phyloP scores from a whole-genome alignment of 371 early-diverging fungal species.

The Saksenaea vasiformis region DNA sequence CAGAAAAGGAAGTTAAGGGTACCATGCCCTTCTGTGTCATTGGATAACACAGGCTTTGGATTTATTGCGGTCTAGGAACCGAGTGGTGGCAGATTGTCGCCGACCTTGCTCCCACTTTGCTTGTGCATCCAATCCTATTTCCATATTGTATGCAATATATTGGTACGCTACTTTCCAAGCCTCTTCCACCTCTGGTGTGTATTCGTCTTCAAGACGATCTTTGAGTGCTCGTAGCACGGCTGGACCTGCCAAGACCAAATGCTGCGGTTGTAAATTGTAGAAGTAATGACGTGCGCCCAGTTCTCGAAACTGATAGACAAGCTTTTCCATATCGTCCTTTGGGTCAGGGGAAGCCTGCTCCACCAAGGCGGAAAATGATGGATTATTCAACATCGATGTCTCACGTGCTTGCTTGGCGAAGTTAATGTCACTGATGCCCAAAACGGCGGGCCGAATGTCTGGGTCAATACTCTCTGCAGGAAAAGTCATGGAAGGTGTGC shows the following conservation, averaged over 20 bases:
- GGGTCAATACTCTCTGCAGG: background rate
- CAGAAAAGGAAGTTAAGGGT: too few species aligned
- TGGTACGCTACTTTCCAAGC: constrained; percentile 20
- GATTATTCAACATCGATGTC: background rate
- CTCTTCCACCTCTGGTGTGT: constrained; percentile 21
- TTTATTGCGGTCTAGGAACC: background rate
- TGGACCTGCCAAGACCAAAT: constrained; percentile 8
- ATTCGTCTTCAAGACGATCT: constrained; percentile 17
- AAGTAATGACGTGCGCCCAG: constrained; percentile 22
- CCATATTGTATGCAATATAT: constrained; percentile 19
- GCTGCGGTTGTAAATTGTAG: constrained; percentile 12
- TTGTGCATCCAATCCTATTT: constrained; percentile 19
- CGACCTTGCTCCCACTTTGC: constrained; percentile 10
- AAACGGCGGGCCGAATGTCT: background rate
- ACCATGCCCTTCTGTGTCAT: background rate
- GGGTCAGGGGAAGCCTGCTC: background rate
- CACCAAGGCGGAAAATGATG: background rate
- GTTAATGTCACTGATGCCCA: background rate
- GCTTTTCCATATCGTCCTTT: background rate
- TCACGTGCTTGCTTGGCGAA: background rate
- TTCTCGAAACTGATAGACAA: constrained; percentile 5
- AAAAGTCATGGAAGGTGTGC: constrained; percentile 12
- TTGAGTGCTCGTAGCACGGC: constrained; percentile 14
- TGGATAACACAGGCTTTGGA: background rate
- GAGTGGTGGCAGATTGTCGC: background rate